A percentile compares a stretch with the other conserved stretches of the same genome.
Conservation (phyloP, 1,139 yeast genomes). For the Geotrichum carabidarum region DNA sequence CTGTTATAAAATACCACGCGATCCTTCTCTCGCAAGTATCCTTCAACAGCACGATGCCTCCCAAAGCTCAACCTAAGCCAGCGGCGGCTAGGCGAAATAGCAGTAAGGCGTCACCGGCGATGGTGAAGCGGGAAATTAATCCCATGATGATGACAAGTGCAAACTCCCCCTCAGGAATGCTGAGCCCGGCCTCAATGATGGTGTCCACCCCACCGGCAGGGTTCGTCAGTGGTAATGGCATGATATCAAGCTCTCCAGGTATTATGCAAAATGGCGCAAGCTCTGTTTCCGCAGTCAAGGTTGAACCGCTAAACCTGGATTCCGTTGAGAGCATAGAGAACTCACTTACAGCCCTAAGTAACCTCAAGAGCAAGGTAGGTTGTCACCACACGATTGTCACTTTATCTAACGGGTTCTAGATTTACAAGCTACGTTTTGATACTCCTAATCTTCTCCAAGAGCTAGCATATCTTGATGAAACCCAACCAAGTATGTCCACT, state of each 20-base stretch:
- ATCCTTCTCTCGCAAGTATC: neutral
- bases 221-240: neutral
- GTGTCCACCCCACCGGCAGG: slow-evolving; percentile 7
- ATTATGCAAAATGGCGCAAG: neutral
- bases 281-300: neutral
- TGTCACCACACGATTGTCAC: neutral
- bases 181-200: slow-evolving; percentile 7
- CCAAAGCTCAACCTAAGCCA: slow-evolving; percentile 1
- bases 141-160: neutral
- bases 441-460: slow-evolving; percentile 24
- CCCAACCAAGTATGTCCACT: slow-evolving; percentile 19
- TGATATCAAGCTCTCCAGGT: neutral
- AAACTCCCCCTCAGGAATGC: neutral
- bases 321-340: slow-evolving; percentile 10
- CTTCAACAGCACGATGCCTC: slow-evolving; percentile 1
- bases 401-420: slow-evolving; percentile 10
- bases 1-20: neutral
- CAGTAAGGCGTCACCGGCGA: slow-evolving; percentile 7
- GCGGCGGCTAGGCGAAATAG: slow-evolving; percentile 9
- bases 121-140: slow-evolving; percentile 3
- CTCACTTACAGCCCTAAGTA: slow-evolving; percentile 2
- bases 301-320: slow-evolving; percentile 7
- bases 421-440: slow-evolving; percentile 25
- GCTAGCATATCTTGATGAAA: slow-evolving; percentile 27
- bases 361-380: slow-evolving; percentile 3